A percentile compares a stretch with the other conserved stretches of the same genome.
phyloP scores from a whole-genome alignment of 192 early-diverging fungal species.

The Gigaspora rosea region DNA sequence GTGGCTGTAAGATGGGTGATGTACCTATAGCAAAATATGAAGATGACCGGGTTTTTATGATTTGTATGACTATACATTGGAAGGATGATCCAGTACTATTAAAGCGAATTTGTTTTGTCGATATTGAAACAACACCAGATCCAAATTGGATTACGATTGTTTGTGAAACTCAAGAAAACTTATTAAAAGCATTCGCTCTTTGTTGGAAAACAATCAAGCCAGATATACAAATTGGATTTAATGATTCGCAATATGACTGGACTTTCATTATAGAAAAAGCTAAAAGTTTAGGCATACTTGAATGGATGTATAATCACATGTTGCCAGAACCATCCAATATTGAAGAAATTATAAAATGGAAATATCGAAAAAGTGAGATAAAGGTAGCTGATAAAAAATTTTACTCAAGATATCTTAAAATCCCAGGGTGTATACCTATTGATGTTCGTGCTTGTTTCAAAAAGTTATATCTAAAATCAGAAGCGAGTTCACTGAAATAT shows the following conservation, averaged over 20 bases:
- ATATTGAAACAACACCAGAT: conserved; percentile 4
- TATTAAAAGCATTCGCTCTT: neutral
- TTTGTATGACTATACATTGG: conserved; percentile 14
- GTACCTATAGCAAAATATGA: neutral
- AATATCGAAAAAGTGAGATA: no score
- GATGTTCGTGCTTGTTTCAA: no score
- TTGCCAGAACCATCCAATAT: neutral
- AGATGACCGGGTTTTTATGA: neutral
- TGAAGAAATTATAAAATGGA: neutral
- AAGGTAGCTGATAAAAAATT: no score
- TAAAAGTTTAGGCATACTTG: conserved; percentile 12
- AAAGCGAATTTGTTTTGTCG: neutral
- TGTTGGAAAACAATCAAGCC: conserved; percentile 4
- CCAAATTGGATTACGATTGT: neutral
- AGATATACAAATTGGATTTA: neutral
- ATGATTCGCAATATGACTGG: conserved; percentile 13
- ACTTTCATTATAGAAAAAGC: conserved; percentile 14
- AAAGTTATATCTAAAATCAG: no score
- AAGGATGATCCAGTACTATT: neutral
- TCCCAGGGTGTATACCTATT: no score
- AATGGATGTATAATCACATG: conserved; percentile 24
- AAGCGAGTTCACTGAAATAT: no score
- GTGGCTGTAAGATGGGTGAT: neutral
- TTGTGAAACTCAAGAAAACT: neutral
- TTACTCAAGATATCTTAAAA: no score